These are phyloP conservation scores for Metschnikowia koreensis DNA, from an alignment of 805 yeast species.

Conservation along the genomic window DNA sequence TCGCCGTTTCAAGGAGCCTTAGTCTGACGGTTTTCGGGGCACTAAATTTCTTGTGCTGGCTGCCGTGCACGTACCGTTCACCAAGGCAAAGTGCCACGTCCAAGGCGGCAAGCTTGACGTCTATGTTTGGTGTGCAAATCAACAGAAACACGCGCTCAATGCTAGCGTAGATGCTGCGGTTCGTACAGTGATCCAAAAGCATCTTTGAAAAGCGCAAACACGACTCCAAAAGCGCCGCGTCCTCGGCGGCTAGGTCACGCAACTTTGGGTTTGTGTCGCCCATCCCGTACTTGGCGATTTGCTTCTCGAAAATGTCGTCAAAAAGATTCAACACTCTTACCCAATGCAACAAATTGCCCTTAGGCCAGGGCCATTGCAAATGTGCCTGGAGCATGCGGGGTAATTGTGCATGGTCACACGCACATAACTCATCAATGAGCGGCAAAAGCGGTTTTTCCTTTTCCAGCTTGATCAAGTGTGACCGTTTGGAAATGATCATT, in stretches of 20 bases:
- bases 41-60: slow-evolving; percentile 36
- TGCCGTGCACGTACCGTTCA: slow-evolving; percentile 52
- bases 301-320: slow-evolving; percentile 60
- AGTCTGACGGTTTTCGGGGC: slow-evolving; percentile 46
- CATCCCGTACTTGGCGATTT: slow-evolving; percentile 53
- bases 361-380: slow-evolving; percentile 57
- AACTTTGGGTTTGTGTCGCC: slow-evolving; percentile 48
- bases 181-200: slow-evolving; percentile 66
- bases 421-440: slow-evolving; percentile 40
- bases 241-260: slow-evolving; percentile 42
- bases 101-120: slow-evolving; percentile 58
- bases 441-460: slow-evolving; percentile 28
- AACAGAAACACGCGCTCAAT: slow-evolving; percentile 57
- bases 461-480: slow-evolving; percentile 29
- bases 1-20: slow-evolving; percentile 52
- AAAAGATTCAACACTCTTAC: slow-evolving; percentile 70
- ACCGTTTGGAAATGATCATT: slow-evolving; percentile 35
- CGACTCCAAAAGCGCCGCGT: slow-evolving; percentile 47
- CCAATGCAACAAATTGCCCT: slow-evolving; percentile 75
- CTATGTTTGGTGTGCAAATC: slow-evolving; percentile 57
- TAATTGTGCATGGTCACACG: slow-evolving; percentile 33
- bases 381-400: slow-evolving; percentile 37
- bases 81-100: slow-evolving; percentile 59
- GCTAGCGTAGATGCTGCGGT: slow-evolving; percentile 67
- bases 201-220: slow-evolving; percentile 61